phyloP scores from a whole-genome alignment of 345 rosid species.

The Trapa incisa region DNA sequence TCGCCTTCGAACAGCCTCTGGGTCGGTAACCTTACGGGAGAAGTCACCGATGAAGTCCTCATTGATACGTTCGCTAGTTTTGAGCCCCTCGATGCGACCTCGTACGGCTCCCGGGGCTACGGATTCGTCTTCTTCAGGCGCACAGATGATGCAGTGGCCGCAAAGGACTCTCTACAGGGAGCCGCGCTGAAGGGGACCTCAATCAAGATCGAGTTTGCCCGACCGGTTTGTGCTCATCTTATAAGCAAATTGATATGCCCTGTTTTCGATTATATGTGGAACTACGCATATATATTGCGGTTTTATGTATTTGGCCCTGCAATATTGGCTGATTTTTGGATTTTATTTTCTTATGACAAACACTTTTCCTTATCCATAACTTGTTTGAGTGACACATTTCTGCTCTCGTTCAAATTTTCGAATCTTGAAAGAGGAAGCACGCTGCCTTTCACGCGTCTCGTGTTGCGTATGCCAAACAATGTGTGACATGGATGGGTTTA shows the following conservation, averaged over 20 bases:
- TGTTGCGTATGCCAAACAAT: background rate
- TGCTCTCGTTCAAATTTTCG: background rate
- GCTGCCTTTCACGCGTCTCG: background rate
- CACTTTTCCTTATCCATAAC: background rate
- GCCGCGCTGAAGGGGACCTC: constrained; percentile 37
- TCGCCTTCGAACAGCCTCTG: constrained; percentile 64
- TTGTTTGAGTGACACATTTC: background rate
- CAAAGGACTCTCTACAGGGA: constrained; percentile 72
- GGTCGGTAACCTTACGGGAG: constrained; percentile 61
- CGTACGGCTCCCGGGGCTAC: constrained; percentile 55
- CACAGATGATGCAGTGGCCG: constrained; percentile 71
- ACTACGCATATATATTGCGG: background rate
- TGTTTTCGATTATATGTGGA: background rate
- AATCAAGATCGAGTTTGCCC: constrained; percentile 86
- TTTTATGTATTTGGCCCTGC: background rate
- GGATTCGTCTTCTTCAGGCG: constrained; percentile 70
- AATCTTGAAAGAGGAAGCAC: background rate
- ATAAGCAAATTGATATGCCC: constrained; percentile 22
- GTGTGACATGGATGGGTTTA: background rate
- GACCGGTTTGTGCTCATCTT: constrained; percentile 88
- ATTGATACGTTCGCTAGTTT: constrained; percentile 41
- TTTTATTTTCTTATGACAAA: background rate
- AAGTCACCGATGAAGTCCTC: constrained; percentile 58
- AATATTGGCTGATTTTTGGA: background rate
- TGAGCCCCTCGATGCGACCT: constrained; percentile 62